Base-by-base conservation (phyloP, 148 eudicot species). In the Pouteria glomerata region DNA sequence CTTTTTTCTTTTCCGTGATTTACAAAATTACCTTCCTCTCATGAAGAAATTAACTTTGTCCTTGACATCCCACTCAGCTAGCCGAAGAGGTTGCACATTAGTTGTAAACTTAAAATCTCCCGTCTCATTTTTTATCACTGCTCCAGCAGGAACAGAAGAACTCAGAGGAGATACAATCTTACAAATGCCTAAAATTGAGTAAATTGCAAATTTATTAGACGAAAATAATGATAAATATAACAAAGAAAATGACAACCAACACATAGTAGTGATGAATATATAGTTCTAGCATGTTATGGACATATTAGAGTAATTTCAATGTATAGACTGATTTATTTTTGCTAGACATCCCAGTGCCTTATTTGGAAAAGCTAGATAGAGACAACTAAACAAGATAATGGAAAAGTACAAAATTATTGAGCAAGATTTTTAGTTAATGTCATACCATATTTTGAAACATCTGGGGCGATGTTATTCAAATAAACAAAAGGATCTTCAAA, bases 401-500 rank as follows among this genome's bases (percentile, higher is more conserved):
- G 18, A 50, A 3, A 21, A 18, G 10, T 16, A 50, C 4, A 10
- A 50, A 6, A 50, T n/a, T n/a, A n/a, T n/a, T n/a, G n/a, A n/a
- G n/a, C n/a, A n/a, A n/a, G n/a, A n/a, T n/a, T n/a, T n/a, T n/a
- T n/a, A n/a, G n/a, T n/a, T n/a, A n/a, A n/a, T n/a, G n/a, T n/a
- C n/a, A 16, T 84, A 88, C 89, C 92, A 74, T 79, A 82, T 77
- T 79, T 85, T 44, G 96, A 85, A 74, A 88, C 91, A 57, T 87
- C 89, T 18, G 91, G 86, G 33, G 88, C 81, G 66, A 90, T 85
- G 71, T 66, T 85, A 65, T 79, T 84, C 77, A 90, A 52, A 74
- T 83, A 90, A 16, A 72, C 80, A n/a, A 90, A 82, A 67, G 96
- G 96, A 74, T 87, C 96, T 66, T 85, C 88, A 77, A 90, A 90